Percentiles rank a stretch among this genome's conserved stretches.
Evolutionary conservation across 2,329 filamentous ascomycete genomes (phyloP).

Genomic region (Pestalotiopsis sp.): DNA sequence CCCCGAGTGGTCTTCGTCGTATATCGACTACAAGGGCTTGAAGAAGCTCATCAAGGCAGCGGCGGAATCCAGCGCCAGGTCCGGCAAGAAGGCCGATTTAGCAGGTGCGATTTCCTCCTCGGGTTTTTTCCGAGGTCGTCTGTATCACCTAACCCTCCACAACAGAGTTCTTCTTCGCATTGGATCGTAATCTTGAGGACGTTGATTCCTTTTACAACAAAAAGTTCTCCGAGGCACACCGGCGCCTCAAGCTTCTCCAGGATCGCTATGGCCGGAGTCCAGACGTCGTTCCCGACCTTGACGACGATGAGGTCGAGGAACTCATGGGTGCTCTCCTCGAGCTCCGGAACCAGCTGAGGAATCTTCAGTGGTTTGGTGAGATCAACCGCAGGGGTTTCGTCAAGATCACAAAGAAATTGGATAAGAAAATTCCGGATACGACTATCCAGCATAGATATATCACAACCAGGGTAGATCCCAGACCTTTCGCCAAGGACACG

Average conservation of each 20-base stretch:
- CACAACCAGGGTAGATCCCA: conserved; percentile 84
- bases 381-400: conserved; percentile 93
- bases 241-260: conserved; percentile 82
- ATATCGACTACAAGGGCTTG: conserved; percentile 87
- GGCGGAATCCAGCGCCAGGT: conserved; percentile 57
- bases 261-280: conserved; percentile 80
- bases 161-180: conserved; percentile 91
- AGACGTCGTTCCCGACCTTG: conserved; percentile 70
- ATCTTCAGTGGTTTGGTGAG: conserved; percentile 96
- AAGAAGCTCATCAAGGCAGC: conserved; percentile 94
- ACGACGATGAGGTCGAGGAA: conserved; percentile 88
- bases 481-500: conserved; percentile 78
- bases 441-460: conserved; percentile 84
- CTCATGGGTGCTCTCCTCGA: conserved; percentile 88
- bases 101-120: conserved; percentile 67
- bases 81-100: conserved; percentile 78
- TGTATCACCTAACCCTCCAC: conserved; percentile 37
- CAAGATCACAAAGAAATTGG: conserved; percentile 98
- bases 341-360: conserved; percentile 81
- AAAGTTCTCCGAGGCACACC: conserved; percentile 82
- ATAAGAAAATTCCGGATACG: conserved; percentile 83
- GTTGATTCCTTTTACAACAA: conserved; percentile 97
- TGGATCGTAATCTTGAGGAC: conserved; percentile 96
- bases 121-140: conserved; percentile 33
- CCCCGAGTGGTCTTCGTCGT: conserved; percentile 80